Conservation (phyloP, 108 stramenopile species). For the Stephanodiscus minutulus region DNA sequence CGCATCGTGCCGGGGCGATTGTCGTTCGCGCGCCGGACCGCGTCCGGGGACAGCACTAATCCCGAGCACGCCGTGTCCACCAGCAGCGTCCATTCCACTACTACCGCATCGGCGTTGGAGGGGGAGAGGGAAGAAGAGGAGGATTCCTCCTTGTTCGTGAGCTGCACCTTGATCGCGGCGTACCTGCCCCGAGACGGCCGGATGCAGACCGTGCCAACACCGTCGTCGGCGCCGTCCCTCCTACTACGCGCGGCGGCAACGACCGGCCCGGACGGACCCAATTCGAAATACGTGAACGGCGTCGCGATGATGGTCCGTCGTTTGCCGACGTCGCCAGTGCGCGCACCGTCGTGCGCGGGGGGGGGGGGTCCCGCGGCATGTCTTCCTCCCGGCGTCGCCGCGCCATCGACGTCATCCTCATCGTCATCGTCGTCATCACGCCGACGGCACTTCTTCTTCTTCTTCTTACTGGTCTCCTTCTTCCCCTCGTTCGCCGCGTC, state of each 20-base stretch:
- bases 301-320: constrained; percentile 26
- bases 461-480: constrained; percentile 39
- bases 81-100: constrained; percentile 47
- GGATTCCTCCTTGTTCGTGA: constrained; percentile 21
- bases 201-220: constrained; percentile 38
- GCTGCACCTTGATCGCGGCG: constrained; percentile 56
- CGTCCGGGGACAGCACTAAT: constrained; percentile 62
- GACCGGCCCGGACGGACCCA: constrained; percentile 50
- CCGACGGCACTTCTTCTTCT: constrained; percentile 20
- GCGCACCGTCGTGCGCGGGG: background rate
- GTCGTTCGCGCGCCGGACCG: constrained; percentile 47
- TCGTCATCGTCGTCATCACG: constrained; percentile 6
- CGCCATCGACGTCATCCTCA: background rate
- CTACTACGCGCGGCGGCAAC: no score
- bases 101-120: no score
- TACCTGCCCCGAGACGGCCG: constrained; percentile 52
- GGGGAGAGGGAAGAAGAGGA: no score
- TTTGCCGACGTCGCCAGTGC: no score
- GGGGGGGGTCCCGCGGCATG: no score
- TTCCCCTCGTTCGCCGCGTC: background rate
- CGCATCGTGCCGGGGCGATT: constrained; percentile 27
- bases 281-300: constrained; percentile 32
- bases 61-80: constrained; percentile 87
- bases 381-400: background rate
- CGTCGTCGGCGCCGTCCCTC: constrained; percentile 25